Conservation (phyloP, 2,329 filamentous ascomycete genomes). For the Alternaria angustiovoidea region DNA sequence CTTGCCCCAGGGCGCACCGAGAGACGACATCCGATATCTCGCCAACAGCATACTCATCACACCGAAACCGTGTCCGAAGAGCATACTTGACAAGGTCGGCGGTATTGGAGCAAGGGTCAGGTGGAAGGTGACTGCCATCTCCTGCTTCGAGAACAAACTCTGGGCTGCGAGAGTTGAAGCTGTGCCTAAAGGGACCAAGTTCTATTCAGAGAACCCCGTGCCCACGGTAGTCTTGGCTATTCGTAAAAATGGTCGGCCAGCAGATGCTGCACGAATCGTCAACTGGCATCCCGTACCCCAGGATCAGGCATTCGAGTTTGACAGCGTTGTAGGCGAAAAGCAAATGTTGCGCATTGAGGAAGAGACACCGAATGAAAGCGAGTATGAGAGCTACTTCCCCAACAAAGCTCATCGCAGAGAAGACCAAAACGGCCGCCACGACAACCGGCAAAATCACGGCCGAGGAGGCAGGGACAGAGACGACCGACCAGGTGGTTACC, state of each 20-base stretch:
- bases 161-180: conserved; percentile 87
- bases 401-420: conserved; percentile 62
- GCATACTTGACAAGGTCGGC: conserved; percentile 82
- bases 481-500: conserved; percentile 36
- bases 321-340: conserved; percentile 87
- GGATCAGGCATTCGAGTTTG: conserved; percentile 77
- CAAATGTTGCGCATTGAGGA: conserved; percentile 81
- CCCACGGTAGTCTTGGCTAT: conserved; percentile 86
- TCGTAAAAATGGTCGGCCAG: conserved; percentile 75
- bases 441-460: conserved; percentile 37
- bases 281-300: conserved; percentile 81
- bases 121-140: conserved; percentile 84
- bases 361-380: conserved; percentile 67
- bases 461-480: conserved; percentile 34
- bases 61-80: conserved; percentile 74
- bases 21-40: conserved; percentile 78
- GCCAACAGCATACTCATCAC: conserved; percentile 93
- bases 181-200: conserved; percentile 67
- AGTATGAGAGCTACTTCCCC: conserved; percentile 69
- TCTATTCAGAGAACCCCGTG: conserved; percentile 78
- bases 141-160: conserved; percentile 77
- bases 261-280: conserved; percentile 81
- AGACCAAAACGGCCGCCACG: conserved; percentile 54
- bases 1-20: conserved; percentile 67
- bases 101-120: conserved; percentile 83